Percentiles rank a stretch among this genome's conserved stretches.
These are phyloP conservation scores for Berberis thunbergii DNA, from an alignment of 164 flowering plant genomes.

Conservation along the genomic window DNA sequence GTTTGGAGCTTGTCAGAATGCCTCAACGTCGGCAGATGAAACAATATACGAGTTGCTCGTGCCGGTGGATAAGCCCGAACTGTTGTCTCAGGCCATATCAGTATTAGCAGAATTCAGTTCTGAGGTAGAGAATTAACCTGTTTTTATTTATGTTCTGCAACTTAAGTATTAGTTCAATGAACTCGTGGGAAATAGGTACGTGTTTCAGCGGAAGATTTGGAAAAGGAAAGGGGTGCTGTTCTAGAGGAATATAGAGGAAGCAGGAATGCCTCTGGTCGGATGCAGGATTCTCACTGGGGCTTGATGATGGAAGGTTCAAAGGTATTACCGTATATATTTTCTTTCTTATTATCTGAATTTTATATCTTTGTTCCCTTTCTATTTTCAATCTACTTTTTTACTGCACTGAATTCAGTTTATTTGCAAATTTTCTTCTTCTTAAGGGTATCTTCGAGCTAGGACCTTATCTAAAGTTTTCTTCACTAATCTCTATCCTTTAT, in stretches of 20 bases:
- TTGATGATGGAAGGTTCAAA: conserved; percentile 92
- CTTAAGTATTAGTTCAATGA: background rate
- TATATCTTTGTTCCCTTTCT: no score
- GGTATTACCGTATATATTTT: conserved; percentile 26
- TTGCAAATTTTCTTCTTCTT: no score
- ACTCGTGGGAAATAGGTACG: conserved; percentile 44
- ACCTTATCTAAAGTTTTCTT: no score
- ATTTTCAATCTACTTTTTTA: no score
- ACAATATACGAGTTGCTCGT: conserved; percentile 91
- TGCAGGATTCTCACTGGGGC: conserved; percentile 93
- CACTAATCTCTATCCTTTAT: no score
- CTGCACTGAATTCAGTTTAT: no score
- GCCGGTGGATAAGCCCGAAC: conserved; percentile 88
- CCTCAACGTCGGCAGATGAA: conserved; percentile 86
- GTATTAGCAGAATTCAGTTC: conserved; percentile 88
- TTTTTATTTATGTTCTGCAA: background rate
- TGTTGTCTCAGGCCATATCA: conserved; percentile 80
- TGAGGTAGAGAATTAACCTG: conserved; percentile 41
- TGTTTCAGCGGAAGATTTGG: conserved; percentile 73
- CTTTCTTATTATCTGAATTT: no score
- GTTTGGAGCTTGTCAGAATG: conserved; percentile 98
- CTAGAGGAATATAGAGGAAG: conserved; percentile 84
- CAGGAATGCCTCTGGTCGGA: conserved; percentile 82
- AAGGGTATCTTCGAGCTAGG: no score
- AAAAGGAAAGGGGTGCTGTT: conserved; percentile 95